Conservation (phyloP, 148 eudicot genomes). For the Fagopyrum tataricum region DNA sequence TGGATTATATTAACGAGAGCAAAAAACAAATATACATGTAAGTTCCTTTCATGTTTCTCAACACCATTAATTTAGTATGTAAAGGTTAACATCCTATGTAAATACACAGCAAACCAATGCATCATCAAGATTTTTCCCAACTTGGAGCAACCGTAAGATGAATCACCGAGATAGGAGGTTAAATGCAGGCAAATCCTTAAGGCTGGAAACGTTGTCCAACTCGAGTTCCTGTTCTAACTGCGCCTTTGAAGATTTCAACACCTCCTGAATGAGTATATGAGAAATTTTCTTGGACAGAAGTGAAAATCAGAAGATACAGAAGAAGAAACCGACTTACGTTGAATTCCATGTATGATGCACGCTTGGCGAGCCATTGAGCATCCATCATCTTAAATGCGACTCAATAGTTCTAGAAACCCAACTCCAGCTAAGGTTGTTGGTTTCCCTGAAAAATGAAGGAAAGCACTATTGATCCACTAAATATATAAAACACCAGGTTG, state of each 20-base stretch:
- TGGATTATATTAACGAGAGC: not conserved
- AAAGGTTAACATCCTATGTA: not conserved
- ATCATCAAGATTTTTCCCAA: not conserved
- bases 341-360: conserved; percentile 81
- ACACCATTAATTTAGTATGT: not conserved
- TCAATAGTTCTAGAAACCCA: conserved; percentile 52
- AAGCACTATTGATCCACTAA: not conserved
- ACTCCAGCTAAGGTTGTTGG: conserved; percentile 44
- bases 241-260: conserved; percentile 74
- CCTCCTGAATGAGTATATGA: conserved; percentile 43
- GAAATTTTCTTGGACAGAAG: not conserved
- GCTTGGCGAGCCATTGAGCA: conserved; percentile 78
- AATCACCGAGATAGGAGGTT: conserved; percentile 25
- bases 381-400: conserved; percentile 73
- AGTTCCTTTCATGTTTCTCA: not conserved
- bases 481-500: not conserved
- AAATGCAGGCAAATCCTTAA: conserved; percentile 85
- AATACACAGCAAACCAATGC: no score
- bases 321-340: conserved; percentile 29
- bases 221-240: conserved; percentile 83
- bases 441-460: conserved; percentile 34
- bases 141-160: not conserved
- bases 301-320: not conserved
- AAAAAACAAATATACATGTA: not conserved
- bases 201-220: conserved; percentile 51